Evolutionary conservation across 306 rosid genomes (phyloP).

Genomic region (Sechiopsis laciniata): DNA sequence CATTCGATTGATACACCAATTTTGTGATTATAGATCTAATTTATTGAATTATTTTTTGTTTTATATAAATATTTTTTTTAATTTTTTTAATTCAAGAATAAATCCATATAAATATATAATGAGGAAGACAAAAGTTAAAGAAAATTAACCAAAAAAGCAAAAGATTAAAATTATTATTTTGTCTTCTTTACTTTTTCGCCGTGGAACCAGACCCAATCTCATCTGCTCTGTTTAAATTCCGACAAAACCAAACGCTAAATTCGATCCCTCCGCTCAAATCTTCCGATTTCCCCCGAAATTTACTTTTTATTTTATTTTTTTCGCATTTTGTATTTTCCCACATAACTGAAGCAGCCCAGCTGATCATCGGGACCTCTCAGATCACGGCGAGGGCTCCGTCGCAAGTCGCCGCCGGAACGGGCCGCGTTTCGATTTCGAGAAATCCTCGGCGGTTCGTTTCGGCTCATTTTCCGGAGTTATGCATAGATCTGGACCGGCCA

Average conservation of each 20-base stretch:
- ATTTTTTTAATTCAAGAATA: too few species aligned
- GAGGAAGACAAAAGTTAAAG: too few species aligned
- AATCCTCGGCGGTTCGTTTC: neutral
- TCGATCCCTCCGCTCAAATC: slow-evolving; percentile 12
- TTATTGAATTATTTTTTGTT: too few species aligned
- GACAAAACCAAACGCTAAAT: slow-evolving; percentile 16
- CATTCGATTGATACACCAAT: too few species aligned
- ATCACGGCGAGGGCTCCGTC: neutral
- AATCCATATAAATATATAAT: too few species aligned
- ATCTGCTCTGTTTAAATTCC: slow-evolving; percentile 5
- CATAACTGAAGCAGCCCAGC: neutral
- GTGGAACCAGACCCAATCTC: slow-evolving; percentile 16
- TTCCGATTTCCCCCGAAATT: too few species aligned
- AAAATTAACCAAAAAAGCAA: neutral
- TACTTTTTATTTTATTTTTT: too few species aligned
- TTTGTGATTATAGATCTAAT: too few species aligned
- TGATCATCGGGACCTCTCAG: neutral
- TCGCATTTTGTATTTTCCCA: neutral
- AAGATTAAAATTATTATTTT: neutral
- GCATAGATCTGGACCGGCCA: slow-evolving; percentile 97
- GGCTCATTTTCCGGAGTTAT: slow-evolving; percentile 27
- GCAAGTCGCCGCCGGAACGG: neutral
- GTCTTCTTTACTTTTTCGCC: neutral
- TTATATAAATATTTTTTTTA: too few species aligned
- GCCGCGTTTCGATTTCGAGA: neutral